Conservation (phyloP, 345 rosid species). For the Atalantia buxifolia region DNA sequence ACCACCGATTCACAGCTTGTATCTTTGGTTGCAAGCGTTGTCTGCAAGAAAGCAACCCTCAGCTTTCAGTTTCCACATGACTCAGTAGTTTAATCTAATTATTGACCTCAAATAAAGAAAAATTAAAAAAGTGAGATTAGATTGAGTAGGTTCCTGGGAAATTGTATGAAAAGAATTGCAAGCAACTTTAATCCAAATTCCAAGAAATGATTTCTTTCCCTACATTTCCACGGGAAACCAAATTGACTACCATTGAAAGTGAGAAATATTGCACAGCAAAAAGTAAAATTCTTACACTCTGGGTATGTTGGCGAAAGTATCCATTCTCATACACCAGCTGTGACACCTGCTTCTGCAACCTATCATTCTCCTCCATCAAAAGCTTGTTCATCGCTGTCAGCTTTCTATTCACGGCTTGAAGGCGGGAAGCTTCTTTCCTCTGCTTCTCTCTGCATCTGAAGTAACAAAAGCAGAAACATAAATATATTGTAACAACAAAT, state of each 20-base stretch:
- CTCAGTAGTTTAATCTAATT: neutral
- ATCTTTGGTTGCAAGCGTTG: conserved; percentile 91
- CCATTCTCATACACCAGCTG: conserved; percentile 96
- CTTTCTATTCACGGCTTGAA: conserved; percentile 96
- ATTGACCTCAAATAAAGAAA: neutral
- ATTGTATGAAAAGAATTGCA: neutral
- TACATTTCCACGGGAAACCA: conserved; percentile 2
- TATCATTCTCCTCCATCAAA: conserved; percentile 98
- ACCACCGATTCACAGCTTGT: conserved; percentile 99
- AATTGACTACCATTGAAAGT: neutral
- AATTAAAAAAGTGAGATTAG: neutral
- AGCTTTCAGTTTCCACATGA: conserved; percentile 15
- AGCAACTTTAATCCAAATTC: neutral
- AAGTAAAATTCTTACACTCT: conserved; percentile 48
- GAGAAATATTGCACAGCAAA: neutral
- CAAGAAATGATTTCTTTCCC: neutral
- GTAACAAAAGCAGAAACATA: conserved; percentile 12
- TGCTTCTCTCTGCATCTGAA: conserved; percentile 98
- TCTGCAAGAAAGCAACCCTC: conserved; percentile 42
- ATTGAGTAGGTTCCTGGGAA: neutral
- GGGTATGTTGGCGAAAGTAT: conserved; percentile 94
- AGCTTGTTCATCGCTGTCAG: conserved; percentile 98
- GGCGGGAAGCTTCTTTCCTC: conserved; percentile 97
- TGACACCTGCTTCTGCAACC: conserved; percentile 99
- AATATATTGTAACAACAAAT: neutral